Base-by-base conservation (phyloP, 768 basidiomycete species). In the Mrakia gelida region DNA sequence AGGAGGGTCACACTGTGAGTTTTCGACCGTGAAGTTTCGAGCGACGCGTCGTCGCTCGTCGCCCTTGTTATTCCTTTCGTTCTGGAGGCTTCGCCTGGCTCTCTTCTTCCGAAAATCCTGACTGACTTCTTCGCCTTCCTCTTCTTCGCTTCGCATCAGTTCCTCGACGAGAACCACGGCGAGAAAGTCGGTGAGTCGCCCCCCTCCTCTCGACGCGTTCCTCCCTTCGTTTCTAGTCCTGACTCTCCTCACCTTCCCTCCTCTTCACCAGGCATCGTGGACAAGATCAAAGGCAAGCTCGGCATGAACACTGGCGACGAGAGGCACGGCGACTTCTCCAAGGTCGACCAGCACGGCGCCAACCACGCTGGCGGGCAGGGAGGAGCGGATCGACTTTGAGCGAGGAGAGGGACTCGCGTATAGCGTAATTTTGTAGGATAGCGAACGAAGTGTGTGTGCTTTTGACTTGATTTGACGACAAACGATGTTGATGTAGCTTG, bases 301-400 rank as follows among this genome's bases (percentile, higher is more conserved):
- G 67, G 67, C 38, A 70, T 70, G 67, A 70, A 70, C 67, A 41
- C 67, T 5, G 67, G 67, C 1, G 67, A 70, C 38, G 67, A 70
- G 67, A 45, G 67, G 23, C 5, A 38, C 18, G 67, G 67, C 18
- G 38, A 70, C 23, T 70, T 70, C 41, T 4, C 34, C 5, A 26
- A 52, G 16, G 41, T n/a, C 21, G 67, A 70, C 41, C 26, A 70
- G 67, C 67, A 70, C 41, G 67, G 67, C 1, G 21, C 38, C 0
- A n/a, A 6, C 21, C 67, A 70, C 26, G 34, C 41, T 26, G 67
- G 34, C 5, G 67, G 67, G 13, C 34, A n/a, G 41, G 67, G 67
- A 43, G 67, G 67, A 43, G 41, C 8, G 23, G 38, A 70, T 38
- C 34, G 67, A 38, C 34, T 70, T n/a, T 70, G 41, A 43, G 38